Evolutionary conservation across 2,329 filamentous ascomycete genomes (phyloP).

Genomic region (Diaporthe citri): DNA sequence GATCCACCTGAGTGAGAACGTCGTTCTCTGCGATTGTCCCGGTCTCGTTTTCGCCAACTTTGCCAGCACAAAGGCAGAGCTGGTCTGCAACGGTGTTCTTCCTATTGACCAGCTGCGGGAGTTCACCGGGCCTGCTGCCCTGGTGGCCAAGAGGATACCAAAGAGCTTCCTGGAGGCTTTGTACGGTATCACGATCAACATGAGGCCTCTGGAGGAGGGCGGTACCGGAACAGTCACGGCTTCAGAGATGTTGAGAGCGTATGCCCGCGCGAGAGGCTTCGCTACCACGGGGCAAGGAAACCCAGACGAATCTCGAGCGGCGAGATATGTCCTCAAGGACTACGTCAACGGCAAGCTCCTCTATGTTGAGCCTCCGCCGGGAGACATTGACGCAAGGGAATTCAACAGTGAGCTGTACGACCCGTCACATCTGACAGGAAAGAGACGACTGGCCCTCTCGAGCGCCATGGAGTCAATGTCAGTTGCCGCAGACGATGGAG

Average conservation of each 20-base stretch:
- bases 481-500: conserved; percentile 52
- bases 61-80: conserved; percentile 93
- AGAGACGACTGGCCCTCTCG: conserved; percentile 77
- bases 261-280: conserved; percentile 91
- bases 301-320: conserved; percentile 93
- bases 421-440: conserved; percentile 82
- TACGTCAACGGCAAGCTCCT: conserved; percentile 97
- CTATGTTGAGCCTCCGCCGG: conserved; percentile 89
- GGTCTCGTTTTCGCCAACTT: conserved; percentile 99
- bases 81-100: conserved; percentile 94
- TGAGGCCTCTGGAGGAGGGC: conserved; percentile 87
- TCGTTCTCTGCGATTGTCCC: conserved; percentile 96
- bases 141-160: conserved; percentile 89
- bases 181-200: conserved; percentile 92
- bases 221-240: conserved; percentile 89
- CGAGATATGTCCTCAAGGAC: conserved; percentile 91
- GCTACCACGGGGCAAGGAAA: conserved; percentile 89
- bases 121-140: conserved; percentile 85
- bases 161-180: conserved; percentile 90
- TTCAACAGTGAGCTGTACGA: conserved; percentile 96
- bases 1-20: conserved; percentile 89
- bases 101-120: conserved; percentile 97
- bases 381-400: conserved; percentile 75
- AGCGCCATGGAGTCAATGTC: conserved; percentile 62
- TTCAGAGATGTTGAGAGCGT: conserved; percentile 86